phyloP scores from a whole-genome alignment of 2,329 filamentous ascomycete genomes.

The Ophiocordyceps camponoti-leonardi region DNA sequence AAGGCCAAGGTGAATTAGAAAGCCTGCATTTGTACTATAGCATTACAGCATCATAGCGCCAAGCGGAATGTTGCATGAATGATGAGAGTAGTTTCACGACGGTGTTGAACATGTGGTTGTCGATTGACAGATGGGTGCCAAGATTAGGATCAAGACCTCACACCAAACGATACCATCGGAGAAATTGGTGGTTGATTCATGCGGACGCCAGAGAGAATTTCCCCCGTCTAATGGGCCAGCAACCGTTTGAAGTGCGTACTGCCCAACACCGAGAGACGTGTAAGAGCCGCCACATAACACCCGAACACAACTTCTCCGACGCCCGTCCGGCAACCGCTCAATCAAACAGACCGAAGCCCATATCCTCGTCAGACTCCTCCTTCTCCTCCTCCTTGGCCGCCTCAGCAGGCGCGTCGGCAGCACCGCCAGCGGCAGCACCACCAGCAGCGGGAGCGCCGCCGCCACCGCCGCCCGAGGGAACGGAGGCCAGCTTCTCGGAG shows the following conservation, averaged over 20 bases:
- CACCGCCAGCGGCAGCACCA: constrained; percentile 51
- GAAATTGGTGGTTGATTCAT: constrained; percentile 13
- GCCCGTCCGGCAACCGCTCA: constrained; percentile 25
- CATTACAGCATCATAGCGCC: background rate
- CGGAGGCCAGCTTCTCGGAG: constrained; percentile 86
- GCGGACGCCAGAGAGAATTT: constrained; percentile 12
- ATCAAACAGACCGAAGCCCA: constrained; percentile 64
- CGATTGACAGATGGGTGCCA: background rate
- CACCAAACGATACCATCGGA: constrained; percentile 2
- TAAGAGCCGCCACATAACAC: constrained; percentile 14
- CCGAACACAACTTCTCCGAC: constrained; percentile 11
- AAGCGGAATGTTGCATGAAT: background rate
- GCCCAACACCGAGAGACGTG: constrained; percentile 6
- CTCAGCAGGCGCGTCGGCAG: constrained; percentile 43
- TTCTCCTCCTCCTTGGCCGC: constrained; percentile 56
- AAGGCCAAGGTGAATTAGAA: constrained; percentile 19
- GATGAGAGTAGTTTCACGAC: background rate
- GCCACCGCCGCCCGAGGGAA: constrained; percentile 77
- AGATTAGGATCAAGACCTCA: background rate
- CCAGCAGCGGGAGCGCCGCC: constrained; percentile 51
- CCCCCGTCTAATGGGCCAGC: constrained; percentile 9
- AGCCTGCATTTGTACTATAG: background rate
- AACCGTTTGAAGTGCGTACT: constrained; percentile 1
- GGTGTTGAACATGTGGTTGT: background rate
- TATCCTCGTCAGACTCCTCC: constrained; percentile 61